These are phyloP conservation scores for Flaveria sonorensis DNA, from an alignment of 129 eudicot species.

Conservation along the genomic window DNA sequence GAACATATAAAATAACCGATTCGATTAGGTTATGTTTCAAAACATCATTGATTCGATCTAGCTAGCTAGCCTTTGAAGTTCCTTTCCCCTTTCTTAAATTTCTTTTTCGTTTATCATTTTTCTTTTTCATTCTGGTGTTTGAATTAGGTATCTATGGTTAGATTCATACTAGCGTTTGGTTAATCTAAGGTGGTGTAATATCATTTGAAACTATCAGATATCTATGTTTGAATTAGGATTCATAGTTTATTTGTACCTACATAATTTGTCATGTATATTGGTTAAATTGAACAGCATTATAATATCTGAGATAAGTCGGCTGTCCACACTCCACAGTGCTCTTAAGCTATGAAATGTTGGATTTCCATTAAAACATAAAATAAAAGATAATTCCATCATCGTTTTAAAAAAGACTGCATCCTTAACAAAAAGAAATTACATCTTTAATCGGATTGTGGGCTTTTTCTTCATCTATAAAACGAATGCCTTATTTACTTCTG, in stretches of 20 bases:
- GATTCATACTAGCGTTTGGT: not conserved
- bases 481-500: too few relatives aligned
- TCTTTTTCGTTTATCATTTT: not conserved
- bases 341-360: not conserved
- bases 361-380: not conserved
- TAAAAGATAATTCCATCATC: not conserved
- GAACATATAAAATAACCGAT: too few relatives aligned
- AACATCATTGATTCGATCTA: not conserved
- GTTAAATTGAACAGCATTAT: too few relatives aligned
- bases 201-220: too few relatives aligned
- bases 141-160: conserved; percentile 17
- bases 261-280: not conserved
- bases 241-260: not conserved
- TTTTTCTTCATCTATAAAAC: too few relatives aligned
- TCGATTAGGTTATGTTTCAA: too few relatives aligned
- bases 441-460: not conserved
- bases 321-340: not conserved
- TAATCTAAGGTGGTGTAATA: not conserved
- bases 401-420: not conserved
- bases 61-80: not conserved
- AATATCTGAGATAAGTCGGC: too few relatives aligned
- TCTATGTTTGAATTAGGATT: too few relatives aligned
- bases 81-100: not conserved
- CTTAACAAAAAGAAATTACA: not conserved
- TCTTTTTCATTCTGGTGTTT: not conserved